Evolutionary conservation across 805 yeast genomes (phyloP), one percentile per base, ranked within the genome.

Genomic region (Cyberlindnera mycetangii): DNA sequence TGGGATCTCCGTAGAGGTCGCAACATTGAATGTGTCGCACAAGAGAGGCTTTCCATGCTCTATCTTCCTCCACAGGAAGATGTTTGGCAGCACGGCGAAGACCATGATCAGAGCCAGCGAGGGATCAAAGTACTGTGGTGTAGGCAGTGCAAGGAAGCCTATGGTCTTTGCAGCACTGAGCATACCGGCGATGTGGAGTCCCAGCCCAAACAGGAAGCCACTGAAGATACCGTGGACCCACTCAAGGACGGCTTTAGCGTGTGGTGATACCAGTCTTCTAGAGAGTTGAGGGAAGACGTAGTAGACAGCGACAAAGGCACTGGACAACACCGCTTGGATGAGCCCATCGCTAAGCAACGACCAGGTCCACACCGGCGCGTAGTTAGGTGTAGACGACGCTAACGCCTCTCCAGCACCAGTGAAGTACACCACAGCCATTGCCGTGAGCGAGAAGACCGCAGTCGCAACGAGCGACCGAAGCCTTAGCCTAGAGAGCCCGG

Each of bases 111-210:
- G 55, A 0, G 54, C 49, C 43, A 76, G 50, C 0, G 79, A 72
- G 2, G 81, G 81, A 41, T 76, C 79, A 45, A 74, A 75, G 39
- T 64, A 65, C 8, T 55, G 41, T 1, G 63, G 58, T 3, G 59
- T 47, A 1, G 65, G 51, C 0, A 76, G 45, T 0, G 76, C 59
- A 20, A 76, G 54, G 49, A 76, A 75, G 2, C 80, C 79, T 1
- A 66, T 53, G 0, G 76, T 74, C 48, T 73, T 76, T 0, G 62
- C 44, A 0, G 74, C 69, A 12, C 64, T 51, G 1, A 71, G 65
- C 75, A 76, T 72, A 2, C 81, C 81, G 2, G 78, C 60, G 15
- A 75, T 58, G 17, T 65, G 55, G 14, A 75, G 55, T 0, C 80
- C 80, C n/a, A 70, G 36, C 0, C 78, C 79, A 53, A 75, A 75